Evolutionary conservation across 345 rosid species (phyloP).

Genomic region (Gossypioides kirkii): DNA sequence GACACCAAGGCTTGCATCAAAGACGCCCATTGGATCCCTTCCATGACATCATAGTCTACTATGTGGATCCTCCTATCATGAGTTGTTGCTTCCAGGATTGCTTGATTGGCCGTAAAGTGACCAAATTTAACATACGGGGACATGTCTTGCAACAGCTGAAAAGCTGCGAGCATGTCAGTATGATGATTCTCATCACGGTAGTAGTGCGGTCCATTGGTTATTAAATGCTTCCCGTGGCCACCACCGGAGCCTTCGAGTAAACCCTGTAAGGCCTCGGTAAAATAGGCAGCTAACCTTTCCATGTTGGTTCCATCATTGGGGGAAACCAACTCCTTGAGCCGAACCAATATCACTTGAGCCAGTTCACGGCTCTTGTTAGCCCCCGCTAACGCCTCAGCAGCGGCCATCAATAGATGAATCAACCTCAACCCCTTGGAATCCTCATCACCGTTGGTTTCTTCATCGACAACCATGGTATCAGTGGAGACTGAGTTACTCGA

Average conservation of each 20-base stretch:
- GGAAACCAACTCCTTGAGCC: slow-evolving; percentile 88
- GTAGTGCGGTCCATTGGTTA: slow-evolving; percentile 20
- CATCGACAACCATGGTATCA: slow-evolving; percentile 18
- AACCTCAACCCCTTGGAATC: slow-evolving; percentile 76
- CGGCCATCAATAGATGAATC: slow-evolving; percentile 82
- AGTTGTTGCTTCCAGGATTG: slow-evolving; percentile 67
- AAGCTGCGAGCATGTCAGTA: slow-evolving; percentile 58
- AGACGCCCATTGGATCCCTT: slow-evolving; percentile 91
- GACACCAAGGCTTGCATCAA: slow-evolving; percentile 80
- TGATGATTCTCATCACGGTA: slow-evolving; percentile 33
- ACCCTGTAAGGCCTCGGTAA: slow-evolving; percentile 64
- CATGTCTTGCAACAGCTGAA: slow-evolving; percentile 81
- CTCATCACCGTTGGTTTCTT: slow-evolving; percentile 38
- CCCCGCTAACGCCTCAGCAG: slow-evolving; percentile 79
- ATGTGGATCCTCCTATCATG: slow-evolving; percentile 64
- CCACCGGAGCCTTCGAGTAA: slow-evolving; percentile 28
- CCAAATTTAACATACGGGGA: slow-evolving; percentile 87
- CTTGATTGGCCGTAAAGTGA: slow-evolving; percentile 85
- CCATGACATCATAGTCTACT: slow-evolving; percentile 80
- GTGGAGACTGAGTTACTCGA: slow-evolving; percentile 38
- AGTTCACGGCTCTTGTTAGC: slow-evolving; percentile 52
- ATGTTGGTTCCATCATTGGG: slow-evolving; percentile 58
- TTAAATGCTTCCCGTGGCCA: slow-evolving; percentile 19
- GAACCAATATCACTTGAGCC: slow-evolving; percentile 87
- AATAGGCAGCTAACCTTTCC: slow-evolving; percentile 80